Evolutionary conservation across 2,329 filamentous ascomycete species (phyloP).

Genomic region (Monosporascus sp.): DNA sequence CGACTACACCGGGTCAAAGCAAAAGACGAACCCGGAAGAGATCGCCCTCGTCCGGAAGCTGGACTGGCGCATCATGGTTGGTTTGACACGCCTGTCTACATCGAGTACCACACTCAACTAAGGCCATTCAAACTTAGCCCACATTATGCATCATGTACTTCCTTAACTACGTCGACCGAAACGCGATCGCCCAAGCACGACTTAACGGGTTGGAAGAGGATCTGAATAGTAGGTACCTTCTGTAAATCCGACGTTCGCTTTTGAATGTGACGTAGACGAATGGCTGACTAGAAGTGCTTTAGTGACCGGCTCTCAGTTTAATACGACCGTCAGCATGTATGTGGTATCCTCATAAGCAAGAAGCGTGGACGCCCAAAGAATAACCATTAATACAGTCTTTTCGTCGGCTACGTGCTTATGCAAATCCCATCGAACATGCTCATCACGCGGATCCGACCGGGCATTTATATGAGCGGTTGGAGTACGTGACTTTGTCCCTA

Average conservation of each 20-base stretch:
- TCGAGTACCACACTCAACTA: too few species aligned
- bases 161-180: constrained; percentile 23
- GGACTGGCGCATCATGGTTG: constrained; percentile 26
- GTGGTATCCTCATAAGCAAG: constrained; percentile 18
- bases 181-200: constrained; percentile 41
- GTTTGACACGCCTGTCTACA: too few species aligned
- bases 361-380: too few species aligned
- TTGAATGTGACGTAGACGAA: constrained; percentile 10
- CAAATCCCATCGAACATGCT: constrained; percentile 36
- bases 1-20: not conserved
- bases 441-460: constrained; percentile 36
- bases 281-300: too few species aligned
- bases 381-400: constrained; percentile 15
- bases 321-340: constrained; percentile 26
- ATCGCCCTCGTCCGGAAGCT: constrained; percentile 30
- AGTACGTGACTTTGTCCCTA: too few species aligned
- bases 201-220: constrained; percentile 31
- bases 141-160: constrained; percentile 25
- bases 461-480: constrained; percentile 34
- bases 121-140: constrained; percentile 10
- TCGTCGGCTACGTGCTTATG: constrained; percentile 23
- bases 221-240: too few species aligned
- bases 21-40: constrained; percentile 28
- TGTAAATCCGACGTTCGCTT: too few species aligned
- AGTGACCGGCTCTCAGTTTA: constrained; percentile 30